Evolutionary conservation across 768 basidiomycete genomes (phyloP), one percentile per base, ranked within the genome.

Genomic region (Pleurotus ostreatus): DNA sequence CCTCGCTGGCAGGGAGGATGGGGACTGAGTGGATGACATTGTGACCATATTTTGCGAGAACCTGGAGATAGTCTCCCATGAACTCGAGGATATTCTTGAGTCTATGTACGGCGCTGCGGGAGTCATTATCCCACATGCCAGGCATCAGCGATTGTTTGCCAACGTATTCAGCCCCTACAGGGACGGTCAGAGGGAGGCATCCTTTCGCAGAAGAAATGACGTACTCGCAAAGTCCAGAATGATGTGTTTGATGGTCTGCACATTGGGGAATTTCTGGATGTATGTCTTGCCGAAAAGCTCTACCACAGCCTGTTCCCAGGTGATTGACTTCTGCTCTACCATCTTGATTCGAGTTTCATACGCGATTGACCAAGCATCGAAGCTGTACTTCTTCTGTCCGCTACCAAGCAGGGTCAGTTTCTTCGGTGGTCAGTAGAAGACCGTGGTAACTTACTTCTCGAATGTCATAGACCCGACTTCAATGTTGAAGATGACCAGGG

Each of bases 171-270:
- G 57, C 62, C 48, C 51, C 44, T 26, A 26, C 15, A 34, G 30
- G 11, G 30, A 34, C 9, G 7, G 7, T 34, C 30, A 34, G 30
- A 34, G 30, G 30, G 30, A 11, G 30, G 8, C 30, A 9, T 34
- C 9, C 11, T 34, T 11, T 8, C 30, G 30, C 30, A 15, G 23
- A 39, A 48, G 44, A 44, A 30, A 8, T 26, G 44, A 51, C 62
- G 9, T 57, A 61, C 62, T 54, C 13, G 16, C 54, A 45, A 63
- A 57, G 51, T 63, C 62, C 22, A 63, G 55, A 39, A 49, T 34
- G 18, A 61, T 49, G 49, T 61, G 62, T 8, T 47, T 26, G 40
- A 56, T 43, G 6, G 44, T 53, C 8, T 45, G 49, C 4, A 44
- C n/a, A 4, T 34, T 34, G 30, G 30, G 30, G 30, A 34, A 4